Conservation (phyloP, 2,329 filamentous ascomycete genomes). For the Colletotrichum aenigma region DNA sequence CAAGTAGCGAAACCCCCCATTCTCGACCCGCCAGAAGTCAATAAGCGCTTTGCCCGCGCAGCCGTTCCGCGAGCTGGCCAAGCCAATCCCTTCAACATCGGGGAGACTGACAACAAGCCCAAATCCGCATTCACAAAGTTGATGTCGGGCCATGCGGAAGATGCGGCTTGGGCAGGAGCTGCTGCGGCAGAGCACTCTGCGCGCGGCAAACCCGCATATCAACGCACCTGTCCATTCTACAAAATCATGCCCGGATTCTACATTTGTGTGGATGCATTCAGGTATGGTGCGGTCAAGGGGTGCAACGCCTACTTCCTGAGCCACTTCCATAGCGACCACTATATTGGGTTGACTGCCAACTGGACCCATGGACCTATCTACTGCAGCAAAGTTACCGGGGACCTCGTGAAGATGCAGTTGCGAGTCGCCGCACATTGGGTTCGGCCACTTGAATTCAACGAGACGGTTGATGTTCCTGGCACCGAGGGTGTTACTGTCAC, state of each 20-base stretch:
- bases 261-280: conserved; percentile 94
- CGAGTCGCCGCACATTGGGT: conserved; percentile 87
- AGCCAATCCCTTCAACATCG: conserved; percentile 73
- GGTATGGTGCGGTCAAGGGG: conserved; percentile 90
- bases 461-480: conserved; percentile 76
- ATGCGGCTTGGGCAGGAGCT: conserved; percentile 86
- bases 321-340: conserved; percentile 98
- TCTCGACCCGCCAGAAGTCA: conserved; percentile 42
- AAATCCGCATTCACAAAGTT: conserved; percentile 87
- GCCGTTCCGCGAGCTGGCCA: conserved; percentile 80
- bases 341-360: conserved; percentile 84
- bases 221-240: conserved; percentile 95
- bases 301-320: conserved; percentile 96
- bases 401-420: conserved; percentile 85
- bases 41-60: conserved; percentile 69
- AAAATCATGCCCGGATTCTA: conserved; percentile 94
- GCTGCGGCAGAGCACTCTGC: conserved; percentile 79
- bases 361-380: conserved; percentile 97
- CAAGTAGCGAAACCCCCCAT: conserved; percentile 17
- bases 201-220: conserved; percentile 83
- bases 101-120: conserved; percentile 35
- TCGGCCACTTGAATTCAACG: conserved; percentile 84
- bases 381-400: conserved; percentile 90
- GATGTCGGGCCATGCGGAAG: conserved; percentile 92
- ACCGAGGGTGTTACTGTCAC: conserved; percentile 86